These are phyloP conservation scores for Periglandula ipomoeae DNA, from an alignment of 2,329 filamentous ascomycete species.

Conservation along the genomic window DNA sequence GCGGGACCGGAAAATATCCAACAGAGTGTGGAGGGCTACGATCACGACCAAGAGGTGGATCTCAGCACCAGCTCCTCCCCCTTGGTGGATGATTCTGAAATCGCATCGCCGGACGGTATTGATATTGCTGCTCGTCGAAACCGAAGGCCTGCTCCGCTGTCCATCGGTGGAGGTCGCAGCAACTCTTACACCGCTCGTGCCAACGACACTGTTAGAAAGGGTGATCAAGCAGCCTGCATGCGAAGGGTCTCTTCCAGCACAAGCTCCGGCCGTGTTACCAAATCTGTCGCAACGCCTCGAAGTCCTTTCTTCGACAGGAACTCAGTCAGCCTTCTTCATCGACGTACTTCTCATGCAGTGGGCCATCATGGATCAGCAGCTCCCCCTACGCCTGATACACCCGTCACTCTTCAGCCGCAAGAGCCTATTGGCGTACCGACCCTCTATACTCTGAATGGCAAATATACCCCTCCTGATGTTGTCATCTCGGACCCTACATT, in stretches of 20 bases:
- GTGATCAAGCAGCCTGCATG: constrained; percentile 39
- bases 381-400: constrained; percentile 42
- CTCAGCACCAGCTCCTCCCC: constrained; percentile 7
- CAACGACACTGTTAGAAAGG: constrained; percentile 36
- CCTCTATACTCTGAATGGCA: constrained; percentile 21
- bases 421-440: constrained; percentile 30
- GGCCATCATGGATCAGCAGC: constrained; percentile 31
- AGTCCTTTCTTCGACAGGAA: constrained; percentile 35
- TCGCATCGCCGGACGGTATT: constrained; percentile 40
- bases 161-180: constrained; percentile 34
- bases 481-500: constrained; percentile 33
- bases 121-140: constrained; percentile 47
- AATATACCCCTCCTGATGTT: constrained; percentile 20
- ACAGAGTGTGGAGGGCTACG: constrained; percentile 4
- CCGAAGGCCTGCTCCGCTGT: constrained; percentile 34
- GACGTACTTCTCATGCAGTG: constrained; percentile 29
- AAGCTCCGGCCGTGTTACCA: constrained; percentile 28
- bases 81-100: constrained; percentile 14
- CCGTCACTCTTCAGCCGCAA: constrained; percentile 29
- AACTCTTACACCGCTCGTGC: constrained; percentile 35
- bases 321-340: constrained; percentile 35
- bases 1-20: background rate
- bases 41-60: background rate
- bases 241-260: constrained; percentile 45
- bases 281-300: constrained; percentile 21